These are phyloP conservation scores for Obba rivulosa DNA, from an alignment of 768 basidiomycete genomes.

Conservation along the genomic window DNA sequence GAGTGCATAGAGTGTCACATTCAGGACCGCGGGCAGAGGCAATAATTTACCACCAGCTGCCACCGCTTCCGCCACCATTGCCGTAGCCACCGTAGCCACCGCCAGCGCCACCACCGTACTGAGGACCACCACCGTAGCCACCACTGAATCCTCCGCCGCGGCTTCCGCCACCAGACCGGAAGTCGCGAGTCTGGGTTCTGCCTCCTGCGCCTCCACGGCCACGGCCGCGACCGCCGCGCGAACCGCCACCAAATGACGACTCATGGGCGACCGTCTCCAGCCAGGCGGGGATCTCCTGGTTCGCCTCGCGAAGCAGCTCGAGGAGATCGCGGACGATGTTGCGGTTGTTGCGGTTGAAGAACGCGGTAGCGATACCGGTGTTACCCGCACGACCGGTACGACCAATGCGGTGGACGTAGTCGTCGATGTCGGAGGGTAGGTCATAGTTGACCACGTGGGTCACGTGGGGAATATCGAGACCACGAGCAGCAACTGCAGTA, in stretches of 20 bases:
- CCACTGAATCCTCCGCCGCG: slow-evolving; percentile 29
- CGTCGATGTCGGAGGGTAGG: slow-evolving; percentile 95
- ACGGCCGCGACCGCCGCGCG: slow-evolving; percentile 45
- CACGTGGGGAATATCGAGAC: slow-evolving; percentile 98
- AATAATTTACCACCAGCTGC: slow-evolving; percentile 44
- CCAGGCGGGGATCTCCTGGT: slow-evolving; percentile 92
- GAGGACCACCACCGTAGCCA: slow-evolving; percentile 24
- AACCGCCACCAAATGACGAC: slow-evolving; percentile 59
- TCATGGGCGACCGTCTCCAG: slow-evolving; percentile 84
- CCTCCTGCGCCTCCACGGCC: slow-evolving; percentile 49
- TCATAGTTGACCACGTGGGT: slow-evolving; percentile 99
- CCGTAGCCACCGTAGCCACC: slow-evolving; percentile 24
- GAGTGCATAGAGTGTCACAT: background rate
- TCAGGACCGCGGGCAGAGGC: background rate
- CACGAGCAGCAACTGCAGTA: slow-evolving; percentile 97
- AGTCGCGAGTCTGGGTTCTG: slow-evolving; percentile 38
- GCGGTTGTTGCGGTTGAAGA: slow-evolving; percentile 92
- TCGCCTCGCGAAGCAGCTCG: slow-evolving; percentile 92
- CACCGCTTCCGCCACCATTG: slow-evolving; percentile 22
- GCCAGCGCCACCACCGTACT: slow-evolving; percentile 30
- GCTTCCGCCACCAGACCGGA: slow-evolving; percentile 31
- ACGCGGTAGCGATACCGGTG: slow-evolving; percentile 91
- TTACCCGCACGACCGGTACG: slow-evolving; percentile 99
- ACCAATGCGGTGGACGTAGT: slow-evolving; percentile 98
- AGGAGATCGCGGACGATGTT: slow-evolving; percentile 89